Evolutionary conservation across 768 basidiomycete species (phyloP).

Genomic region (Krasilnikovozyma curviuscula): DNA sequence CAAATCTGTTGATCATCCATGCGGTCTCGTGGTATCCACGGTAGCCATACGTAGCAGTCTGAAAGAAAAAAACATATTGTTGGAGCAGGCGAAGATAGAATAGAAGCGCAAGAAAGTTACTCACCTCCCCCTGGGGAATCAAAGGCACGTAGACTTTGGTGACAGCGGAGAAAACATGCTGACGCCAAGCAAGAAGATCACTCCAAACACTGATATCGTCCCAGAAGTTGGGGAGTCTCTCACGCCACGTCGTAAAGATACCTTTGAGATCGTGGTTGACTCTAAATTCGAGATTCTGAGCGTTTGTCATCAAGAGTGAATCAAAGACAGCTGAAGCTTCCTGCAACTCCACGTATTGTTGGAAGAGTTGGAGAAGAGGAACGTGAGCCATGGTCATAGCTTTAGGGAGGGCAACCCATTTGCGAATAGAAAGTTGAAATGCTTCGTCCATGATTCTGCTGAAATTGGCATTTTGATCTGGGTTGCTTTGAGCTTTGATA

Average conservation of each 20-base stretch:
- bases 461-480: constrained; percentile 50
- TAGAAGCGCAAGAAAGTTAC: too few species aligned
- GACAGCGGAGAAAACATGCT: constrained; percentile 93
- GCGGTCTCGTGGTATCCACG: constrained; percentile 97
- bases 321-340: constrained; percentile 83
- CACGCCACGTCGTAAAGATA: constrained; percentile 91
- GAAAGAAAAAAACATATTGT: too few species aligned
- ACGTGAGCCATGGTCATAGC: constrained; percentile 81
- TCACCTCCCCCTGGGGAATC: constrained; percentile 34
- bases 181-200: constrained; percentile 96
- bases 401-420: constrained; percentile 78
- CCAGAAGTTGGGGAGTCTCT: constrained; percentile 80
- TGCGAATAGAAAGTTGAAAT: constrained; percentile 85
- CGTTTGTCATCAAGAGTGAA: constrained; percentile 65
- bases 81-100: too few species aligned
- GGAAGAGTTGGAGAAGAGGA: constrained; percentile 88
- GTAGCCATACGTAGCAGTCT: constrained; percentile 65
- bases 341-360: constrained; percentile 93
- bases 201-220: constrained; percentile 99
- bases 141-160: constrained; percentile 91
- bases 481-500: constrained; percentile 49
- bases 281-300: constrained; percentile 77
- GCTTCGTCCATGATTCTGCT: constrained; percentile 78
- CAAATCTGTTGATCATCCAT: constrained; percentile 99
- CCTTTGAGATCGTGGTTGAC: constrained; percentile 76